A percentile compares a stretch with the other conserved stretches of the same genome.
phyloP scores from a whole-genome alignment of 768 basidiomycete genomes.

The Pulveroboletus frians region DNA sequence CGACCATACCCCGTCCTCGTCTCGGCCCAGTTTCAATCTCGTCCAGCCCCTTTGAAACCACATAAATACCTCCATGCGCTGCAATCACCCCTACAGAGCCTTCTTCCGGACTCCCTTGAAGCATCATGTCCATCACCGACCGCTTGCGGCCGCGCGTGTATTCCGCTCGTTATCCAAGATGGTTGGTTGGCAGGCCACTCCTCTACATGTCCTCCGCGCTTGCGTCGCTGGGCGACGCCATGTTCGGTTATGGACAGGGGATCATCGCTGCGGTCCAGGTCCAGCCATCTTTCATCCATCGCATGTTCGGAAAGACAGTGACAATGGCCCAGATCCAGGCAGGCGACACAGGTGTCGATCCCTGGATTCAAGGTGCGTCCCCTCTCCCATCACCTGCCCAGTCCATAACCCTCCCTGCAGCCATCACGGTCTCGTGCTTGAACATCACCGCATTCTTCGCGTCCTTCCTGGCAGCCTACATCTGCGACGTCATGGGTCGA shows the following conservation, averaged over 20 bases:
- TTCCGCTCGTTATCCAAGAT: slow-evolving; percentile 45
- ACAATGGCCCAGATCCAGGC: slow-evolving; percentile 41
- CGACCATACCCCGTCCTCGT: too few species aligned
- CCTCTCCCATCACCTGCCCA: background rate
- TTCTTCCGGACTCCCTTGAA: slow-evolving; percentile 14
- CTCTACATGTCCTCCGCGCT: slow-evolving; percentile 48
- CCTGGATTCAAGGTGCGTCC: slow-evolving; percentile 42
- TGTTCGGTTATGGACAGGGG: slow-evolving; percentile 54
- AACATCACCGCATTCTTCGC: slow-evolving; percentile 48
- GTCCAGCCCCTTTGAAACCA: slow-evolving; percentile 6
- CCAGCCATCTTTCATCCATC: slow-evolving; percentile 46
- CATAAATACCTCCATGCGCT: slow-evolving; percentile 20
- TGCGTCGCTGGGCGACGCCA: slow-evolving; percentile 52
- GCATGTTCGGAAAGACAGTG: slow-evolving; percentile 44
- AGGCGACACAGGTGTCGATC: slow-evolving; percentile 40
- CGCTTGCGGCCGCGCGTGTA: slow-evolving; percentile 36
- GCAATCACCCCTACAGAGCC: background rate
- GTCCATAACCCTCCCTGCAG: slow-evolving; percentile 21
- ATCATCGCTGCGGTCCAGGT: slow-evolving; percentile 48
- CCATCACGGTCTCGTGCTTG: slow-evolving; percentile 45
- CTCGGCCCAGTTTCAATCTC: slow-evolving; percentile 17
- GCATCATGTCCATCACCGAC: slow-evolving; percentile 22
- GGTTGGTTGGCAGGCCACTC: slow-evolving; percentile 46
- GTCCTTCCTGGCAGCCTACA: slow-evolving; percentile 42
- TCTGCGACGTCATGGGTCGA: slow-evolving; percentile 47